A percentile compares a stretch with the other conserved stretches of the same genome.
Conservation (phyloP, 1,284 basidiomycete species). For the Sporisorium iseilematis-ciliati region DNA sequence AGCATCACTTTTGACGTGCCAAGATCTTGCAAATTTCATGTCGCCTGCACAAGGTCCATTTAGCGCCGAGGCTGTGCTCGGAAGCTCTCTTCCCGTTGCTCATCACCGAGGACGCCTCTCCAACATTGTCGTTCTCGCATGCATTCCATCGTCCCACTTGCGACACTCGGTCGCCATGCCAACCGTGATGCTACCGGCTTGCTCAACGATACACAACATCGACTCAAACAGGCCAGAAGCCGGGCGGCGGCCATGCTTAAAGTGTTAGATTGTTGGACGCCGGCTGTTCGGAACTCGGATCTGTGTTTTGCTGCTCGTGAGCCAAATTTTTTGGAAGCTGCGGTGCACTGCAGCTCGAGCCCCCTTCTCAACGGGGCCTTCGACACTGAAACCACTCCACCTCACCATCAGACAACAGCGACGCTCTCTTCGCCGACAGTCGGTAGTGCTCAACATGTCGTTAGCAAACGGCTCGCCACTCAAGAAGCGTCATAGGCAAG, state of each 20-base stretch:
- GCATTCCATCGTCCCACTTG: neutral
- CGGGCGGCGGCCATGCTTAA: no score
- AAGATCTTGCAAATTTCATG: neutral
- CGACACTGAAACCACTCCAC: neutral
- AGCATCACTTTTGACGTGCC: neutral
- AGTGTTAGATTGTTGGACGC: no score
- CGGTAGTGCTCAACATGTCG: constrained; percentile 8
- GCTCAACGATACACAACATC: neutral
- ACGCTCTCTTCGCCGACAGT: neutral
- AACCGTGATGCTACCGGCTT: neutral
- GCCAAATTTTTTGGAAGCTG: constrained; percentile 23
- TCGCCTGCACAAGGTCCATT: neutral
- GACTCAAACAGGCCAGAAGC: neutral
- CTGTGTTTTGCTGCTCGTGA: neutral
- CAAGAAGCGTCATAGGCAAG: constrained; percentile 22
- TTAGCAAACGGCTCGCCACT: constrained; percentile 6
- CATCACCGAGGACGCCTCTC: constrained; percentile 2
- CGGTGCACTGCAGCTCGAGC: neutral
- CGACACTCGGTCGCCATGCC: neutral
- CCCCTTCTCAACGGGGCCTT: constrained; percentile 1
- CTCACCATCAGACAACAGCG: neutral
- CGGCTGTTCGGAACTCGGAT: constrained; percentile 1
- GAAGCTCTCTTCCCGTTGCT: neutral
- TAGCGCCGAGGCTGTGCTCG: constrained; percentile 17
- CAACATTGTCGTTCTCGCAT: neutral